Evolutionary conservation across 306 rosid genomes (phyloP), one percentile per base, ranked within the genome.

Genomic region (Herpetospermum pedunculosum): DNA sequence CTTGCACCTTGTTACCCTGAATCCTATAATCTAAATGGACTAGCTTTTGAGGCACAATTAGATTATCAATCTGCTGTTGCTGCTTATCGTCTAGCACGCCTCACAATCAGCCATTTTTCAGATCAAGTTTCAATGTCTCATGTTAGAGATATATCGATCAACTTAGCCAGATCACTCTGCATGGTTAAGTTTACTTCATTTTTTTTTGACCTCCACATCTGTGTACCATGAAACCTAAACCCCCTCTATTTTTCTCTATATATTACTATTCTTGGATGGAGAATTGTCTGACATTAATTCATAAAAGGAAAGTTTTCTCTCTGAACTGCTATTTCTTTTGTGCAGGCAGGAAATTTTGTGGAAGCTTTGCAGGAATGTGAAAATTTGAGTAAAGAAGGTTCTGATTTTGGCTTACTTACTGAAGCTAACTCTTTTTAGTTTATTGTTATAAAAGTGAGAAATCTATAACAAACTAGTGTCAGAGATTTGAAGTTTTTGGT

Each of bases 331-430:
- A 5, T 75, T 48, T 47, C 21, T 77, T 73, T 81, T 73, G 75
- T 82, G 75, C 80, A 92, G 98, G 97, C 87, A 37, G 98, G 97
- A 83, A 87, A 87, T 81, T 83, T 88, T 41, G 67, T 55, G 50
- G 98, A 84, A 71, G 96, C 98, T 50, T 78, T 83, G 87, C 79
- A 52, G 79, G 98, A 93, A 86, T 93, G 94, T 44, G 98, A 90
- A 80, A 75, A 76, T 78, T 86, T 93, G 83, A 87, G 81, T 75
- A 87, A 76, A 86, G 87, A 89, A 87, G 98, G 96, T 90, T 75
- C 32, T 48, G n/a, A 15, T 75, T 35, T 38, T 50, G n/a, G 30
- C 10, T 26, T 57, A 23, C 11, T 26, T 37, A 18, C 69, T 54
- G 23, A 43, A 48, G 43, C 19, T 23, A 40, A 29, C 34, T 13